Evolutionary conservation across 1,139 yeast species (phyloP).

Genomic region (Yamadazyma jaroonii): DNA sequence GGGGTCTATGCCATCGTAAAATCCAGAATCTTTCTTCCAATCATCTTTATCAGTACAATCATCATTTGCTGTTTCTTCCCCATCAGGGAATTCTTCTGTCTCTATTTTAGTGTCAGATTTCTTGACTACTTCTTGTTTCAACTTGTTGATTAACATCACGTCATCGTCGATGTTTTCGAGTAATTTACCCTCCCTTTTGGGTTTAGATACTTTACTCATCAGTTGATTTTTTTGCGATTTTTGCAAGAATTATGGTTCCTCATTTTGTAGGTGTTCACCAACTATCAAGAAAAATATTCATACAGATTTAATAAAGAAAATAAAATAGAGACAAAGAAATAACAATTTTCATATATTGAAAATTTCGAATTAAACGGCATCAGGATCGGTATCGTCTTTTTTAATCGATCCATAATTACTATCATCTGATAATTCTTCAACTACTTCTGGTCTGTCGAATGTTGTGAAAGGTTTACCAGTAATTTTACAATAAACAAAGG

Average conservation of each 20-base stretch:
- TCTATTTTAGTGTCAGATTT: not conserved
- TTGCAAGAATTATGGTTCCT: not conserved
- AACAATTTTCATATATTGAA: no score
- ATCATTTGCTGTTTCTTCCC: slow-evolving; percentile 1
- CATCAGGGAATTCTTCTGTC: slow-evolving; percentile 5
- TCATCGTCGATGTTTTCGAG: slow-evolving; percentile 41
- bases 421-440: slow-evolving; percentile 7
- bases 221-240: not conserved
- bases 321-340: no score
- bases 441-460: slow-evolving; percentile 45
- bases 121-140: slow-evolving; percentile 16
- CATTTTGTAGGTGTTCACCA: no score
- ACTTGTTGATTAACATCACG: slow-evolving; percentile 28
- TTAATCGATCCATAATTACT: slow-evolving; percentile 10
- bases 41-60: slow-evolving; percentile 11
- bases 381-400: slow-evolving; percentile 3
- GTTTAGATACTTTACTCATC: slow-evolving; percentile 6
- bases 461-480: slow-evolving; percentile 53
- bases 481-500: slow-evolving; percentile 34
- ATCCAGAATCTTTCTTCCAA: slow-evolving; percentile 29
- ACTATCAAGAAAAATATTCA: no score
- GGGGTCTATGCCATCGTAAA: slow-evolving; percentile 35
- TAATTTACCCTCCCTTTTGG: slow-evolving; percentile 15
- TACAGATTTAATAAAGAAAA: no score
- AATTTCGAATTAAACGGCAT: no score